Base-by-base conservation (phyloP, 345 rosid species). In the Eucalyptus marginata region DNA sequence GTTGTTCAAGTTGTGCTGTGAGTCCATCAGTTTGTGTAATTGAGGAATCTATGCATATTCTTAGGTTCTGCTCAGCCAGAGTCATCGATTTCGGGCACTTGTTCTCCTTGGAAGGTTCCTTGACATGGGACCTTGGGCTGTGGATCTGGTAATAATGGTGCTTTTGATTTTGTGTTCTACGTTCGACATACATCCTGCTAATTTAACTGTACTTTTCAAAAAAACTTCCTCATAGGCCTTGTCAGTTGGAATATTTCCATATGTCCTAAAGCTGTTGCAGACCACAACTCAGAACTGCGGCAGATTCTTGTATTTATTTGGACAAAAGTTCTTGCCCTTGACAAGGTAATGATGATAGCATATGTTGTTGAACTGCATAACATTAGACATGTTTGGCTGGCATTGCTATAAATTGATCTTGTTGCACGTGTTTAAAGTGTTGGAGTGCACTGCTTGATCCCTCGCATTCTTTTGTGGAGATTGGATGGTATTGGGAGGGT, bases 61-160 rank as follows among this genome's bases (percentile, higher is more conserved):
- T 86, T 95, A 97, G 99, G 99, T 97, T 91, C 94, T 97, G 88
- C 99, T 98, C 89, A 98, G 99, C 92, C 99, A 97, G 92, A 94
- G 99, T 94, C 99, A 97, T 93, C 96, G 99, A 80, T 97, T 95
- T 93, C 98, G 98, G 68, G 99, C 99, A 36, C 93, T 98, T 92
- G 98, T 98, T 88, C 98, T 98, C 90, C 99, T 98, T 83, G 99
- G 99, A 88, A 96, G 98, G 90, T 98, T 98, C 91, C 98, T 98
- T 89, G 99, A 98, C 93, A 98, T 98, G 99, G 99, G 99, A 90
- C 95, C 96, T 49, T 98, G 99, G 99, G 99, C 99, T 33, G 99
- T 98, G 90, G 98, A 97, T 93, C 95, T 96, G 98, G 99, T 97
- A 94, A 88, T 88, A 86, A 24, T 89, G 89, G 51, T 66, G 87